Evolutionary conservation across 176 grass and related monocot species (phyloP).

Genomic region (Triticum timopheevii): DNA sequence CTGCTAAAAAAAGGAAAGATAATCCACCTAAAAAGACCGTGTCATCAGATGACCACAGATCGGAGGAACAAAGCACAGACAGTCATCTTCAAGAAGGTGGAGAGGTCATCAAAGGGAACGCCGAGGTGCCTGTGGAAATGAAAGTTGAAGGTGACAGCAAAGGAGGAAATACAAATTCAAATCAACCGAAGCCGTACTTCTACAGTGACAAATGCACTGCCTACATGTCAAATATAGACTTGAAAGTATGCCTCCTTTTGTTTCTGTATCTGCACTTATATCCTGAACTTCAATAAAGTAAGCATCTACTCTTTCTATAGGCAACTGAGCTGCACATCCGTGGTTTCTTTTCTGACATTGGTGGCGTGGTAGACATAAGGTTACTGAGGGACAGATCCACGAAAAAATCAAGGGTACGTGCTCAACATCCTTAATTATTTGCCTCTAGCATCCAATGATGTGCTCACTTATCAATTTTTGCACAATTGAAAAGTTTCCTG

Average conservation of each 20-base stretch:
- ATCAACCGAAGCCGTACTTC: constrained; percentile 51
- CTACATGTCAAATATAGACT: constrained; percentile 83
- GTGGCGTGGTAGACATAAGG: constrained; percentile 74
- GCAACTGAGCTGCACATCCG: constrained; percentile 73
- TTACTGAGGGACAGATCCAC: constrained; percentile 82
- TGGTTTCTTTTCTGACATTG: constrained; percentile 69
- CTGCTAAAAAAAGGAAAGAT: constrained; percentile 78
- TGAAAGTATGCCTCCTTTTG: constrained; percentile 27
- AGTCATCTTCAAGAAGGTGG: constrained; percentile 34
- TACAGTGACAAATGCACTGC: constrained; percentile 78
- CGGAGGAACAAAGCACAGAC: constrained; percentile 33
- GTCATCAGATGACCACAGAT: constrained; percentile 34
- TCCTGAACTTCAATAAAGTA: constrained; percentile 27
- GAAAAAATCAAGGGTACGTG: constrained; percentile 71
- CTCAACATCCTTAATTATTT: neutral
- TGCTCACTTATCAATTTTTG: no score
- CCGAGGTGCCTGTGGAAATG: constrained; percentile 3
- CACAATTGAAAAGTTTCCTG: no score
- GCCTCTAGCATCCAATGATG: no score
- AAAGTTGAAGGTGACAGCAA: constrained; percentile 10
- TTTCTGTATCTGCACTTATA: constrained; percentile 25
- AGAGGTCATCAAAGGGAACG: constrained; percentile 33
- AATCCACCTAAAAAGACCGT: constrained; percentile 36
- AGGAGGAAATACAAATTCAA: constrained; percentile 35
- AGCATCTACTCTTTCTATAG: constrained; percentile 41